A percentile compares a stretch with the other conserved stretches of the same genome.
Evolutionary conservation across 2,329 filamentous ascomycete species (phyloP).

Genomic region (Sclerotinia glacialis): DNA sequence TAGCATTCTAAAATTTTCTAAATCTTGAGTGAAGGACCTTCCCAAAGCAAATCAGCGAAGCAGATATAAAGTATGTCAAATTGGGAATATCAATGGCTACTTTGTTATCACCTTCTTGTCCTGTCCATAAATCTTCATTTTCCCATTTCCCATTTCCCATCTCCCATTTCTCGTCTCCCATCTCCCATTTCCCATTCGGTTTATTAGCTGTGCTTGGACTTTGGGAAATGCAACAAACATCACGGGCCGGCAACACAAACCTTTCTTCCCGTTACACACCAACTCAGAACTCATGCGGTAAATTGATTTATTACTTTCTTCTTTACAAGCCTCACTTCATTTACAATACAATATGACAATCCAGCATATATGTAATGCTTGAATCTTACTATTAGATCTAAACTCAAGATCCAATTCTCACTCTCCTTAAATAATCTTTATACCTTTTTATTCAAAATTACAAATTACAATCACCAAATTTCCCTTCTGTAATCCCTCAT

Average conservation of each 20-base stretch:
- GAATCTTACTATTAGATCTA: conserved; percentile 15
- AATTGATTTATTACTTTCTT: background rate
- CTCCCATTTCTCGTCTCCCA: no score
- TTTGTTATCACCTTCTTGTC: background rate
- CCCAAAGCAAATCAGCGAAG: no score
- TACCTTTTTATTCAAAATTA: background rate
- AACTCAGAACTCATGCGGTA: background rate
- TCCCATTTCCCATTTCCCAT: no score
- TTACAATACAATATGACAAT: conserved; percentile 15
- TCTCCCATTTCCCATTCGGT: background rate
- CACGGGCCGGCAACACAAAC: background rate
- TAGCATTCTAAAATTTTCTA: background rate
- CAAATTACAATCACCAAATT: background rate
- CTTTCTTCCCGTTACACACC: background rate
- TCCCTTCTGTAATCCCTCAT: background rate
- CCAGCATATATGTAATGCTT: conserved; percentile 22
- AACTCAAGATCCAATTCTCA: conserved; percentile 13
- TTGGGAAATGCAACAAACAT: background rate
- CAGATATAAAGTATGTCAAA: no score
- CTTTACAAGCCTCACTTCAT: background rate
- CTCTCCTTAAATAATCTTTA: conserved; percentile 9
- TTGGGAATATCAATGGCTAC: background rate
- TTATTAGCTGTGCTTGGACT: no score
- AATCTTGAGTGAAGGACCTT: background rate
- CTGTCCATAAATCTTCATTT: conserved; percentile 11